A percentile compares a stretch with the other conserved stretches of the same genome.
Evolutionary conservation across 164 flowering plant genomes (phyloP).

Genomic region (Hamamelis virginiana): DNA sequence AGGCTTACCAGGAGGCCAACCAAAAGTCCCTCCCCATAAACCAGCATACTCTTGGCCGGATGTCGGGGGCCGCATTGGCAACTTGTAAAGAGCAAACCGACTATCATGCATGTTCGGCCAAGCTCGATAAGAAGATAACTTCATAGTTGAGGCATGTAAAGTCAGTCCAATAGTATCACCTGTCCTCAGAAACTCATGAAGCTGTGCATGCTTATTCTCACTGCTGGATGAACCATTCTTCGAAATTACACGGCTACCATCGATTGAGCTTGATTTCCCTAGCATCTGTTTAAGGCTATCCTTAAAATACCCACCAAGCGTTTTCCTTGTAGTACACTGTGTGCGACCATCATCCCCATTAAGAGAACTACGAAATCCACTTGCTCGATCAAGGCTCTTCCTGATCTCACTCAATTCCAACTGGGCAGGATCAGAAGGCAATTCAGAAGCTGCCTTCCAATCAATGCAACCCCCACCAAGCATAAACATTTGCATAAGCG

Average conservation of each 20-base stretch:
- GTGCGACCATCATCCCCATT: constrained; percentile 34
- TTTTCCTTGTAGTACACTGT: constrained; percentile 41
- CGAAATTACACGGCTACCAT: constrained; percentile 22
- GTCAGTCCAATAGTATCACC: constrained; percentile 66
- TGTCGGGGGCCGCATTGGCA: constrained; percentile 53
- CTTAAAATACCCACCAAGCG: constrained; percentile 49
- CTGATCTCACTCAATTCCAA: constrained; percentile 44
- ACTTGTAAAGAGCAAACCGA: constrained; percentile 82
- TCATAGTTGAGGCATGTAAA: constrained; percentile 54
- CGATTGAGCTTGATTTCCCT: constrained; percentile 47
- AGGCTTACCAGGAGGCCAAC: constrained; percentile 89
- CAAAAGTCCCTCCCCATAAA: constrained; percentile 91
- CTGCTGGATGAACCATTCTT: constrained; percentile 46
- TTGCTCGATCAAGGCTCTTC: constrained; percentile 40
- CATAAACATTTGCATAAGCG: constrained; percentile 48
- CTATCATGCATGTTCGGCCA: constrained; percentile 94
- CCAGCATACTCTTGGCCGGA: constrained; percentile 72
- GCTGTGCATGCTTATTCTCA: constrained; percentile 62
- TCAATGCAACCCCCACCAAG: constrained; percentile 32
- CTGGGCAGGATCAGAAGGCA: constrained; percentile 38
- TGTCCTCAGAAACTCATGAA: constrained; percentile 63
- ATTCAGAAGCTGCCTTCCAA: constrained; percentile 25
- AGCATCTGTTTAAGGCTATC: constrained; percentile 57
- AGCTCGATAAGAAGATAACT: constrained; percentile 70
- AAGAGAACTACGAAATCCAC: constrained; percentile 22